A percentile compares a stretch with the other conserved stretches of the same genome.
Conservation (phyloP, 768 basidiomycete species). For the Lepiota venenata region DNA sequence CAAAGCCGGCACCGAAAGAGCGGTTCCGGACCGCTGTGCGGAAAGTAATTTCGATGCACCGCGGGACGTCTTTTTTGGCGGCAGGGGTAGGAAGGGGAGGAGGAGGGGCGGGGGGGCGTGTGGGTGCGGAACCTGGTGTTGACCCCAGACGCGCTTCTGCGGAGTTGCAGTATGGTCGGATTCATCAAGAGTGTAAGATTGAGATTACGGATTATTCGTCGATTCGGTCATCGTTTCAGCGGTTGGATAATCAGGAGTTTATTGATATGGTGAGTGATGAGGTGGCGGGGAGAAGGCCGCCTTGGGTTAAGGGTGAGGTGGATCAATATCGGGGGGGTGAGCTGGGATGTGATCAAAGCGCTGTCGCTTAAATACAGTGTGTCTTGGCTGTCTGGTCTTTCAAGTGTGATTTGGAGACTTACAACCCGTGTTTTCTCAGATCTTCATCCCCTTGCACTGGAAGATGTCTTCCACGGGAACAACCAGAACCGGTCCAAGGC, state of each 20-base stretch:
- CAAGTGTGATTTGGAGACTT: background rate
- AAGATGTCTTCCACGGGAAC: conserved; percentile 61
- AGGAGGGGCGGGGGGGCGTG: background rate
- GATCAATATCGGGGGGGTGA: conserved; percentile 68
- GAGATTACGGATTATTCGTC: conserved; percentile 67
- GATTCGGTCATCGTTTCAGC: conserved; percentile 46
- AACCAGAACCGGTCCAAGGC: conserved; percentile 58
- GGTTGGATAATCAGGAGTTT: conserved; percentile 61
- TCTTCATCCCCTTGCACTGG: conserved; percentile 68
- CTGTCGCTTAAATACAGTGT: conserved; percentile 62
- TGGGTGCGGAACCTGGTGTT: conserved; percentile 71
- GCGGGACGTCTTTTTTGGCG: conserved; percentile 42
- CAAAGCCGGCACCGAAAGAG: conserved; percentile 38
- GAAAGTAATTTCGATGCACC: conserved; percentile 62
- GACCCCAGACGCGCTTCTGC: conserved; percentile 63
- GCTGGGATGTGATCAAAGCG: conserved; percentile 72
- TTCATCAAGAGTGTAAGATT: conserved; percentile 60
- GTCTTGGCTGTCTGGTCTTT: conserved; percentile 15
- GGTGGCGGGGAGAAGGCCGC: conserved; percentile 41
- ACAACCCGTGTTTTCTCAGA: conserved; percentile 30
- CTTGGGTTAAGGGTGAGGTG: conserved; percentile 71
- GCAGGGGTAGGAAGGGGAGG: too few species aligned
- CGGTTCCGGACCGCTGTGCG: conserved; percentile 53
- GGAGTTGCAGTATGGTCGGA: conserved; percentile 50
- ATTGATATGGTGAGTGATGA: conserved; percentile 48